Base-by-base conservation (phyloP, 805 yeast genomes). In the Hanseniaspora hatyaiensis region DNA sequence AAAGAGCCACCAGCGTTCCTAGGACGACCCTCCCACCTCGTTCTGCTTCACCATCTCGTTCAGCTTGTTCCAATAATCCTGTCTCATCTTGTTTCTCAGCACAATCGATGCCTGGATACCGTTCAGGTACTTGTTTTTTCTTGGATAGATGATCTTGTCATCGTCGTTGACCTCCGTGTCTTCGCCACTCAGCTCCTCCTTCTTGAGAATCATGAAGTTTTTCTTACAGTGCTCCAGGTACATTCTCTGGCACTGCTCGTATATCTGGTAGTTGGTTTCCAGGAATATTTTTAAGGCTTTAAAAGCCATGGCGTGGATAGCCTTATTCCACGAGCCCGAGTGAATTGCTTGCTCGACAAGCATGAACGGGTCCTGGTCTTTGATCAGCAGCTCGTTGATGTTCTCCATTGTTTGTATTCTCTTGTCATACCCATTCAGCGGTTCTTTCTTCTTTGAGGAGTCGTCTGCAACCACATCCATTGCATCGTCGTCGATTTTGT, bases 201-300 rank as follows among this genome's bases (percentile, higher is more conserved):
- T 72, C 34, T 69, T 67, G 54, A 77, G 79, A 48, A 82, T 70
- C 54, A 74, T 74, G 54, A 74, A 74, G 59, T 81, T 84, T 54
- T 81, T 87, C 56, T 78, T 83, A 51, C 82, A 68, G 42, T 83
- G 78, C 56, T 85, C 85, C 56, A 86, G 81, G 63, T 87, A 87
- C 52, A 84, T 65, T 56, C 84, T 73, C n/a, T 94, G 82, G 61
- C 97, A 89, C 60, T 87, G 88, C 61, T 88, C 96, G 64, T 85
- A 92, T 22, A 89, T 70, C 8, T 80, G 79, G 13, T 95, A 94
- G 62, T 88, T 88, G 45, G 92, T 81, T 58, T 89, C 96, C 78
- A 88, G 77, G 59, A 92, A 88, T 49, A 85, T 81, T 62, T 87
- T 87, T 57, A 92, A 70, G 0, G 97, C 96, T 50, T 82, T 83